Conservation (phyloP, 1,284 basidiomycete species). For the Apiotrichum domesticum region DNA sequence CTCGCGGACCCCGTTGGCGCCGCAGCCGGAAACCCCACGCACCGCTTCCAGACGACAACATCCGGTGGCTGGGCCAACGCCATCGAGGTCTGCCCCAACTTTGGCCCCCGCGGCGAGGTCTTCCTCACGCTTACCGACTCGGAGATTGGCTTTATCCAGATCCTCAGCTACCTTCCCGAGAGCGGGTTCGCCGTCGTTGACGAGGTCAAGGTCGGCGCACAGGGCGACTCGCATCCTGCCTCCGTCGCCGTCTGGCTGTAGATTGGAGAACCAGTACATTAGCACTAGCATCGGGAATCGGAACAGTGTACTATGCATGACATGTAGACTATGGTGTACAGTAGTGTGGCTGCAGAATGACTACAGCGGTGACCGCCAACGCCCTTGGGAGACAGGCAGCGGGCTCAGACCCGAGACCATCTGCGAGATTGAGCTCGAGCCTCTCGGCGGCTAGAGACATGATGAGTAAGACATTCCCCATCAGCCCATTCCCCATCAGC, state of each 20-base stretch:
- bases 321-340: too few species aligned
- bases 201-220: slow-evolving; percentile 7
- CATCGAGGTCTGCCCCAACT: slow-evolving; percentile 38
- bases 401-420: too few species aligned
- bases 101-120: slow-evolving; percentile 19
- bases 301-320: neutral
- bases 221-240: slow-evolving; percentile 9
- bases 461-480: too few species aligned
- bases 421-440: too few species aligned
- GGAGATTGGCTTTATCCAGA: slow-evolving; percentile 40
- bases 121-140: slow-evolving; percentile 43
- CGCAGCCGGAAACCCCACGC: slow-evolving; percentile 8
- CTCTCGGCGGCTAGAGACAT: too few species aligned
- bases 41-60: slow-evolving; percentile 39
- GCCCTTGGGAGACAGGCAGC: too few species aligned
- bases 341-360: too few species aligned
- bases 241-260: slow-evolving; percentile 8
- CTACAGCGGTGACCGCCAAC: too few species aligned
- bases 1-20: neutral
- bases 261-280: neutral
- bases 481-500: too few species aligned
- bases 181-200: slow-evolving; percentile 24
- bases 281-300: neutral
- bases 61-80: slow-evolving; percentile 49
- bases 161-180: slow-evolving; percentile 30